These are phyloP conservation scores for Neurospora cerealis DNA, from an alignment of 495 filamentous ascomycete species.

Conservation along the genomic window DNA sequence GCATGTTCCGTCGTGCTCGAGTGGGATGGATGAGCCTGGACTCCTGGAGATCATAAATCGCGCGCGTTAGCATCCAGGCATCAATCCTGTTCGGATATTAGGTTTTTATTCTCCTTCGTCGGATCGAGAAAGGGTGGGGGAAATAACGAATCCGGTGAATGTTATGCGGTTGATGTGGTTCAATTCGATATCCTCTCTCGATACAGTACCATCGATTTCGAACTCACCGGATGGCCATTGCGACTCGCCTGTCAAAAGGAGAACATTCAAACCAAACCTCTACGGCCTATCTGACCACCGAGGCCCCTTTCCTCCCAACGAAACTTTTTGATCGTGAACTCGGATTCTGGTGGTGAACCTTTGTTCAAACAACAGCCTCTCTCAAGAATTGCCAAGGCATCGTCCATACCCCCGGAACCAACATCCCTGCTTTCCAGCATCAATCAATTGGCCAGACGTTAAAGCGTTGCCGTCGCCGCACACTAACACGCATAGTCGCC, in stretches of 20 bases:
- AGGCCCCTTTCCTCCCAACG: not conserved
- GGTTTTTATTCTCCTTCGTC: not conserved
- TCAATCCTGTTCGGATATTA: not conserved
- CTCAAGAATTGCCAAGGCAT: not conserved
- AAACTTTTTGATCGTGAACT: not conserved
- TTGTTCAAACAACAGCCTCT: not conserved
- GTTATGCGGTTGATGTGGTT: not conserved
- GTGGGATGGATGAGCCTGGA: not conserved
- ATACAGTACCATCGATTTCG: not conserved
- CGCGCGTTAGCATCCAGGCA: not conserved
- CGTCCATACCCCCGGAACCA: not conserved
- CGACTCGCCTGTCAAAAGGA: not conserved
- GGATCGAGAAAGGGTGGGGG: not conserved
- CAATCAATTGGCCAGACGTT: not conserved
- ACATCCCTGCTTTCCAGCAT: not conserved
- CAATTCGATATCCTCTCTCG: not conserved
- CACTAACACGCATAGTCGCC: not conserved
- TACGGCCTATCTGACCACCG: not conserved
- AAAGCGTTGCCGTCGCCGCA: not conserved
- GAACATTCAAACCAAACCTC: not conserved
- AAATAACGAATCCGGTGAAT: not conserved
- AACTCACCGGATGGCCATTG: not conserved
- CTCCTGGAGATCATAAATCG: not conserved
- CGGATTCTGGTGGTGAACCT: not conserved
- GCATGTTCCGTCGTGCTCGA: not conserved